These are phyloP conservation scores for Alternaria infectoria DNA, from an alignment of 2,329 filamentous ascomycete species.

Conservation along the genomic window DNA sequence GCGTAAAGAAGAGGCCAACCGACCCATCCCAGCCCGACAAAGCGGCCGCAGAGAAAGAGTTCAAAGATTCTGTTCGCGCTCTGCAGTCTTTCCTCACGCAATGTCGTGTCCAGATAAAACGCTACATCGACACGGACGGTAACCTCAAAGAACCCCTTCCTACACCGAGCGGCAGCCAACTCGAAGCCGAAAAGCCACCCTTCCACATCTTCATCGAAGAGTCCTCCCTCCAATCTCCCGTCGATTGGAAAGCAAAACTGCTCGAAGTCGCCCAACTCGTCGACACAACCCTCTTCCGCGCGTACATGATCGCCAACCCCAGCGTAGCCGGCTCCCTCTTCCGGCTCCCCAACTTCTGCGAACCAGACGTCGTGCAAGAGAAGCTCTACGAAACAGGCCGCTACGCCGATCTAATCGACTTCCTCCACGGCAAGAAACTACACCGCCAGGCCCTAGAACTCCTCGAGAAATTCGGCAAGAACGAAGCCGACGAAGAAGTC, in stretches of 20 bases:
- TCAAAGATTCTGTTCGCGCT: slow-evolving; percentile 80
- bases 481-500: slow-evolving; percentile 54
- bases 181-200: slow-evolving; percentile 47
- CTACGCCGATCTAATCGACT: slow-evolving; percentile 95
- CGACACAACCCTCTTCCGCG: slow-evolving; percentile 91
- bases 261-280: slow-evolving; percentile 80
- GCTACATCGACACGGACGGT: slow-evolving; percentile 65
- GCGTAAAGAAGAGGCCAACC: slow-evolving; percentile 55
- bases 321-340: slow-evolving; percentile 87
- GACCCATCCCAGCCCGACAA: slow-evolving; percentile 58
- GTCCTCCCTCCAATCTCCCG: slow-evolving; percentile 35
- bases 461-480: slow-evolving; percentile 77
- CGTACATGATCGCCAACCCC: slow-evolving; percentile 91
- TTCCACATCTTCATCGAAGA: slow-evolving; percentile 53
- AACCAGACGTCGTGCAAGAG: slow-evolving; percentile 93
- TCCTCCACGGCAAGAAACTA: slow-evolving; percentile 92
- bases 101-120: slow-evolving; percentile 71
- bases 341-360: slow-evolving; percentile 95
- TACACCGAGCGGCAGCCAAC: slow-evolving; percentile 50
- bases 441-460: slow-evolving; percentile 86
- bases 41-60: slow-evolving; percentile 75
- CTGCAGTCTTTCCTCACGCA: slow-evolving; percentile 88
- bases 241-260: slow-evolving; percentile 73
- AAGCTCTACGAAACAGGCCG: slow-evolving; percentile 85
- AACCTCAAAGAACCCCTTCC: slow-evolving; percentile 64